Evolutionary conservation across 2,329 filamentous ascomycete species (phyloP), one percentile per base, ranked within the genome.

Genomic region (Fusarium udum): DNA sequence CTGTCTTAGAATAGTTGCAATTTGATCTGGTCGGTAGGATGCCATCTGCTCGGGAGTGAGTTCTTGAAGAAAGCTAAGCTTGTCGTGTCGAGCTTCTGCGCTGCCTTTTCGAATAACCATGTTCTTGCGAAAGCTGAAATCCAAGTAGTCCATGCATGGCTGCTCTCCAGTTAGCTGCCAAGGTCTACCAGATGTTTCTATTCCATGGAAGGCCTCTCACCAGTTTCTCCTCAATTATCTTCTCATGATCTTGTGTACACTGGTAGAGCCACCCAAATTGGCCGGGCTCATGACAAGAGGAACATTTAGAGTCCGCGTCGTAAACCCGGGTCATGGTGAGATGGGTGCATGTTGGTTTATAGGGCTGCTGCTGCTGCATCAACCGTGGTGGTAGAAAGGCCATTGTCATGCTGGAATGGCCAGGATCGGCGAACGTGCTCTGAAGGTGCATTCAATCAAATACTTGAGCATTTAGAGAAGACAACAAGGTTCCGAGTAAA

Each of bases 191-290:
- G 12, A 20, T 22, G 20, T 39, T 31, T 8, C 36, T 37, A 6
- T n/a, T 12, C 22, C 59, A 69, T 67, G 61, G 58, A 67, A 77
- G 72, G 67, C 78, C 70, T 61, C 75, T 69, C 20, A 69, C 75
- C 40, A 77, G 68, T 12, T 76, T 72, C 45, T 78, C 74, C 60
- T 82, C 82, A 31, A 81, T 79, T 52, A 82, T 74, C 55, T 84
- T 82, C 36, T 88, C 85, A 16, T 83, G 83, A 75, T 95, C 92
- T 78, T 93, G 89, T 18, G 86, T 88, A 80, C 94, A 96, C 67
- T 87, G 85, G 80, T 93, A 96, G 28, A 96, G 82, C 89, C 92
- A 96, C 32, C 92, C 92, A 60, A 91, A 85, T 22, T 85, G 82
- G 1, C 91, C 88, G 3, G 81, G 80, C 45, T 83, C 82, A 43